Evolutionary conservation across 2,329 filamentous ascomycete genomes (phyloP), one percentile per base, ranked within the genome.

Genomic region (Penicillium carneum): DNA sequence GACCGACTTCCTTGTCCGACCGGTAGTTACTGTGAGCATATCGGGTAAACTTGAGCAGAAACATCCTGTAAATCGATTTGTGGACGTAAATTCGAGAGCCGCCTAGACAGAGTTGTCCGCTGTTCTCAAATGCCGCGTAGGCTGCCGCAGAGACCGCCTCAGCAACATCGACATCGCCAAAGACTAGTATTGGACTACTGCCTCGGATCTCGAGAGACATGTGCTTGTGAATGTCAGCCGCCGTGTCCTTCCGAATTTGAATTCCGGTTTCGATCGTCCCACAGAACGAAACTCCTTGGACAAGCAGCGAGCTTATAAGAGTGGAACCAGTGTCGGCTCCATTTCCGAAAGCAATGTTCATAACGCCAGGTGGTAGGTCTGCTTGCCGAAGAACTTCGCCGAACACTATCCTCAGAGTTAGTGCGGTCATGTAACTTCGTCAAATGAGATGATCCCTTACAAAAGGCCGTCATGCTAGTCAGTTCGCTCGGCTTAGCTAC

Each of bases 311-410:
- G 8, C 5, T 2, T 4, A 38, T 8, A 6, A 49, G 47, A 5
- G 18, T 26, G 7, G 47, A n/a, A 4, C 47, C 47, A 2, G 47
- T 38, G 47, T 3, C 5, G 10, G 33, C 8, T 12, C 47, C 33
- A 26, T 49, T 20, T 12, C 47, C 47, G 47, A 49, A 38, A 38
- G 38, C 9, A n/a, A 49, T 36, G 33, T 49, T 49, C 33, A 49
- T 49, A 2, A 49, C 47, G 1, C 47, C 47, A 0, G 33, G 1
- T 4, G 47, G 47, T 2, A 49, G 4, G 0, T 26, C 2, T 2
- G 33, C 33, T 2, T n/a, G 18, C 4, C 18, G 33, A 5, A 49
- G 33, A 3, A 49, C 47, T 26, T 26, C 33, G 2, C 2, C 2
- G 9, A 49, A 8, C 18, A 49, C 47, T 49, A n/a, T 49, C 7